Conservation (phyloP, 352 stramenopile genomes). For the Pythium oligandrum region DNA sequence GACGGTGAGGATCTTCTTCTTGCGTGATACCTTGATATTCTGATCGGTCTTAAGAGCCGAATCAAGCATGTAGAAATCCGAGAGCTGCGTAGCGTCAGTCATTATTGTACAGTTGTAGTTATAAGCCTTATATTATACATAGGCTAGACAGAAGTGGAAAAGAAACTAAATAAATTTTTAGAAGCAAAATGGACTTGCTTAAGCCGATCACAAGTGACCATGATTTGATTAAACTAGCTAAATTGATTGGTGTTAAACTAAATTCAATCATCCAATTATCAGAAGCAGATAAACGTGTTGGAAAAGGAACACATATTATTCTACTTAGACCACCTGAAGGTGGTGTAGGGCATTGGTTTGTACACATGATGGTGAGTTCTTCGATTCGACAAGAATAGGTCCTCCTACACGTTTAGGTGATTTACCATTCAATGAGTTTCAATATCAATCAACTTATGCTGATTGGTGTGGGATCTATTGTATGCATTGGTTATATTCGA, state of each 20-base stretch:
- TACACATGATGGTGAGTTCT: slow-evolving; percentile 4
- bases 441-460: no score
- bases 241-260: no score
- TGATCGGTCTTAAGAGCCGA: no score
- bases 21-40: slow-evolving; percentile 1
- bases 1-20: slow-evolving; percentile 8
- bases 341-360: slow-evolving; percentile 9
- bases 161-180: slow-evolving; percentile 4
- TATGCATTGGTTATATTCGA: no score
- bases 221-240: no score
- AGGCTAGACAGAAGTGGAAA: no score
- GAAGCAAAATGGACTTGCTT: slow-evolving; percentile 10
- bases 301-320: slow-evolving; percentile 9
- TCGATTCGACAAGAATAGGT: slow-evolving; percentile 6
- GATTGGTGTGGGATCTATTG: no score
- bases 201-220: no score
- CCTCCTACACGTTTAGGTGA: slow-evolving; percentile 3
- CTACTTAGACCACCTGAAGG: slow-evolving; percentile 1
- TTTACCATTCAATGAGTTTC: slow-evolving; percentile 8
- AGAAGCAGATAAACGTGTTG: no score
- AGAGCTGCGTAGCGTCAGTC: slow-evolving; percentile 8
- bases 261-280: no score
- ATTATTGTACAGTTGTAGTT: slow-evolving; percentile 6
- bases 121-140: no score
- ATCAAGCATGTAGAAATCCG: slow-evolving; percentile 10